Base-by-base conservation (phyloP, 139 green algal species). In the Volvox reticuliferus region DNA sequence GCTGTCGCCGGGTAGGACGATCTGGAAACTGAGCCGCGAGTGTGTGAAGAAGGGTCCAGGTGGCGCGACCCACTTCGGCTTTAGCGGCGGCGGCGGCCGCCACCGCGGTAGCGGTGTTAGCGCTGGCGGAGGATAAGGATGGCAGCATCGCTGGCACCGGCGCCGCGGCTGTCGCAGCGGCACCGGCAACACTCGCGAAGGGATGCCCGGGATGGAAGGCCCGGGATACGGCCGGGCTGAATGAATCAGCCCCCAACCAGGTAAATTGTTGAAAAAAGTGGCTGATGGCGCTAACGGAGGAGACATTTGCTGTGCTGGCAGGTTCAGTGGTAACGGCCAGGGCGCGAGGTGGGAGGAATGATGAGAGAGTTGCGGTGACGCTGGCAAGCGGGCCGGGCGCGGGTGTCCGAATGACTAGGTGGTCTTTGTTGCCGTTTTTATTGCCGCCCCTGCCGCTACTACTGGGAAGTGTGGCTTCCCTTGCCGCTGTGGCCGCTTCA, bases 31-130 rank as follows among this genome's bases (percentile, higher is more conserved):
- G 92, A 6, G 98, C 98, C 35, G 98, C 98, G 21, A 99, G 92
- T 62, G 95, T 98, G 93, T 99, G 98, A 92, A 99, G 95, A 32
- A 99, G 93, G 24, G 93, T 97, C 98, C 98, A 99, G 1, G 98
- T 99, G 21, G 96, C 94, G 0, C 97, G 91, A 12, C 98, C 98
- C 30, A 99, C 90, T 78, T 98, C 96, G 68, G 98, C 96, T 35
- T 95, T 96, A 19, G 61, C 76, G 1, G 44, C 35, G 1, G 76
- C 87, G 5, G 87, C 76, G 0, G 87, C 61, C 0, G 20, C 24
- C 1, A 33, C 16, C n/a, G 50, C 9, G 5, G 21, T 21, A 1
- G 83, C 65, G 65, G 21, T 73, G 65, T 24, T 28, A 73, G 65
- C 3, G 77, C 35, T n/a, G 26, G 20, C 77, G 77, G 63, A 22